Evolutionary conservation across 2,329 filamentous ascomycete species (phyloP).

Genomic region (Fusarium incarnatum): DNA sequence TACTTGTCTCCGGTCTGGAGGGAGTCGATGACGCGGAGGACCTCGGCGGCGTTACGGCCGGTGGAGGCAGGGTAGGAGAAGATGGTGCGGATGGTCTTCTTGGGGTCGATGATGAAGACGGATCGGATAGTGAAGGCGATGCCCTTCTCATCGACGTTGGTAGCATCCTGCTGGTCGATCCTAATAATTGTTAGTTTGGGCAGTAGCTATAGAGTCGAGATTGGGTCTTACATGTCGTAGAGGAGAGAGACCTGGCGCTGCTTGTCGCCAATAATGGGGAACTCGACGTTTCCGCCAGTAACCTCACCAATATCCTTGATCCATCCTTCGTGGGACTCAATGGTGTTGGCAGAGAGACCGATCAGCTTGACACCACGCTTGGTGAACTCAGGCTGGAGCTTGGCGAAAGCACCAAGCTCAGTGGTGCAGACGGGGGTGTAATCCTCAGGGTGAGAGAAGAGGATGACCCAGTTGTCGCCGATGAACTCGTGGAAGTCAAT

Average conservation of each 20-base stretch:
- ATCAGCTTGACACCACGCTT: constrained; percentile 92
- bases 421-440: constrained; percentile 97
- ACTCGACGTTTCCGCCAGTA: constrained; percentile 74
- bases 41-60: constrained; percentile 83
- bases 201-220: rapidly evolving
- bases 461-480: constrained; percentile 80
- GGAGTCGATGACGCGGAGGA: constrained; percentile 82
- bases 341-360: constrained; percentile 87
- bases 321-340: constrained; percentile 87
- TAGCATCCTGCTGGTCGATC: constrained; percentile 83
- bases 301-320: constrained; percentile 90
- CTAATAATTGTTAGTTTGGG: constrained; percentile 51
- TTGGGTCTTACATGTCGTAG: constrained; percentile 76
- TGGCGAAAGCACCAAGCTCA: constrained; percentile 92
- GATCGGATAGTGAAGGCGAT: constrained; percentile 94
- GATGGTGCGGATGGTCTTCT: constrained; percentile 92
- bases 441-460: constrained; percentile 89
- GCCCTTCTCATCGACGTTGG: constrained; percentile 83
- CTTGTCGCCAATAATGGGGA: constrained; percentile 87
- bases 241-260: constrained; percentile 78
- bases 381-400: constrained; percentile 87
- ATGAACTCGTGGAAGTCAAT: constrained; percentile 88
- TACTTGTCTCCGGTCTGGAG: constrained; percentile 88
- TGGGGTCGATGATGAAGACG: constrained; percentile 94
- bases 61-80: constrained; percentile 93